Evolutionary conservation across 2,329 filamentous ascomycete genomes (phyloP), one percentile per base, ranked within the genome.

Genomic region (Bipolaris oryzae): DNA sequence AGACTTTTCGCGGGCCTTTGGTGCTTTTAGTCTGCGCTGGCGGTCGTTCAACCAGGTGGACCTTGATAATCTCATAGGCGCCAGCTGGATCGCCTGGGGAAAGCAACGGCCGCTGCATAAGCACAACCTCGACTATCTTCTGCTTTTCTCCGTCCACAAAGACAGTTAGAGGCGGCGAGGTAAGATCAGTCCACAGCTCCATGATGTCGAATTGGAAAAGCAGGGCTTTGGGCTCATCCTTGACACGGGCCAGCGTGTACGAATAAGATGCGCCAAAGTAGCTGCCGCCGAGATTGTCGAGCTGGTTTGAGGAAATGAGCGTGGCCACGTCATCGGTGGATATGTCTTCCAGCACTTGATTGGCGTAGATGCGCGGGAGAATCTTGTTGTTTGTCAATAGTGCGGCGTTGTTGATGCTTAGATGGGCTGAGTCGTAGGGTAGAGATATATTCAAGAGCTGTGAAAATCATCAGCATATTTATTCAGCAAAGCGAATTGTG

Each of bases 381-480:
- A 58, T 57, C 5, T 55, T 60, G 5, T 60, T 59, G 5, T 43
- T 25, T 7, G 68, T 60, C 20, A 67, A 57, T 35, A 75, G 62
- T 15, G 55, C 43, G 5, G 58, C 63, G 38, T 62, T 64, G 62
- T 75, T 75, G 50, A 75, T 61, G 13, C 53, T 58, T 9, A 75
- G 54, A 18, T 63, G 55, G 3, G 66, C 50, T 18, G 63, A 65
- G 54, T 62, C 61, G 55, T 65, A 72, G 18, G 73, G 67, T 3
- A 75, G 67, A 39, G 58, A 66, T 44, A 75, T 65, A 49, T 75
- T 74, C 1, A 75, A 48, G 5, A 75, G 66, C 68, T 72, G 39
- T 11, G 9, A 5, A 28, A 11, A 18, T 18, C 18, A 31, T 25
- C 16, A 35, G 2, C 7, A 18, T 6, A 7, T 11, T 11, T 11